phyloP scores from a whole-genome alignment of 2,329 filamentous ascomycete genomes.

The Parafenestella ontariensis region DNA sequence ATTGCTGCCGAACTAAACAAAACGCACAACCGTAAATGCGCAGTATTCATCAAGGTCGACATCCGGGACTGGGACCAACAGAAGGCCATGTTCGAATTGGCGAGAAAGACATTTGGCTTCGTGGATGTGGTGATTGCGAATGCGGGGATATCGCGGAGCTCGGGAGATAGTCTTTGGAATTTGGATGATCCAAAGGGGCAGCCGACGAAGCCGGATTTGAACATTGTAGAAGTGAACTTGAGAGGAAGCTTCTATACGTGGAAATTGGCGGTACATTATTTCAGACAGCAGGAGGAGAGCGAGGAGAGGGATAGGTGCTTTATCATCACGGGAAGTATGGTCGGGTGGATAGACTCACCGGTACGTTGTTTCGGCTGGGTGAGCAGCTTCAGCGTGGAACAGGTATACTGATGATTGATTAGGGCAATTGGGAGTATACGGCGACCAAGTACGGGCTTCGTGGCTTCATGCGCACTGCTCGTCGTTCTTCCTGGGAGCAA shows the following conservation, averaged over 20 bases:
- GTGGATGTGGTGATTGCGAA: constrained; percentile 47
- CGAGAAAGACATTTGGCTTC: constrained; percentile 12
- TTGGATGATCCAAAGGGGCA: constrained; percentile 19
- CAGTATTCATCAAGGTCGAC: constrained; percentile 23
- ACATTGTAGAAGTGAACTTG: constrained; percentile 23
- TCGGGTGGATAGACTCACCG: constrained; percentile 25
- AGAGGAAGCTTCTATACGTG: constrained; percentile 24
- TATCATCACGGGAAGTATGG: constrained; percentile 26
- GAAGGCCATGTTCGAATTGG: constrained; percentile 20
- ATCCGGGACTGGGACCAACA: constrained; percentile 28
- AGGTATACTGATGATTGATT: neutral
- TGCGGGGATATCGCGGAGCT: constrained; percentile 22
- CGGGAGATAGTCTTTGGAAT: constrained; percentile 61
- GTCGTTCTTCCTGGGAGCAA: constrained; percentile 21
- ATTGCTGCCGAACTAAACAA: constrained; percentile 41
- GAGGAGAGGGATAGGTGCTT: constrained; percentile 23
- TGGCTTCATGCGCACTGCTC: constrained; percentile 23
- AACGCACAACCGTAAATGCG: constrained; percentile 23
- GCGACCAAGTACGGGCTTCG: constrained; percentile 37
- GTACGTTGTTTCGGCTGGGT: neutral
- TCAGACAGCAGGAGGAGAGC: constrained; percentile 22
- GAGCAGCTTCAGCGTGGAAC: neutral
- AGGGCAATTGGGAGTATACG: constrained; percentile 50
- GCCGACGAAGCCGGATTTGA: constrained; percentile 22
- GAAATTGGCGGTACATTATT: constrained; percentile 28